phyloP scores from a whole-genome alignment of 2,329 filamentous ascomycete genomes.

The Colletotrichum sansevieriae region DNA sequence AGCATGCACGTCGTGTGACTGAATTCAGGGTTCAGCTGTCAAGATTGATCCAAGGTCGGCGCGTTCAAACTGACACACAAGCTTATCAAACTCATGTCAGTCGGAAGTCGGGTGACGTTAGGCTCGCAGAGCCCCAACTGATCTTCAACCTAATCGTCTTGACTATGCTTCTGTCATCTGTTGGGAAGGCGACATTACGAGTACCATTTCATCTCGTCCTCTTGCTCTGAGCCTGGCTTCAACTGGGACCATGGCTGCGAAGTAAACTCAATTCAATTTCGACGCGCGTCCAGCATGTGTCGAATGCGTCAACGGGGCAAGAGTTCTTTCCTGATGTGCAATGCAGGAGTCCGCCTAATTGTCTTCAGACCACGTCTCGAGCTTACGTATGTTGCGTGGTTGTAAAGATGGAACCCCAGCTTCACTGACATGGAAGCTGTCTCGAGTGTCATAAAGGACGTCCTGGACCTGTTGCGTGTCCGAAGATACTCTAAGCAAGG shows the following conservation, averaged over 20 bases:
- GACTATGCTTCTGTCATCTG: slow-evolving; percentile 36
- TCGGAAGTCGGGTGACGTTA: slow-evolving; percentile 5
- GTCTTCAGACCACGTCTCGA: slow-evolving; percentile 20
- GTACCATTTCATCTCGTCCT: slow-evolving; percentile 4
- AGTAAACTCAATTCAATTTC: slow-evolving; percentile 33
- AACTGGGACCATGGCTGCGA: slow-evolving; percentile 33
- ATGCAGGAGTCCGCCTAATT: slow-evolving; percentile 9
- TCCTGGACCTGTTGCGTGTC: background rate
- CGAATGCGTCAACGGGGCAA: background rate
- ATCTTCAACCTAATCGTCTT: slow-evolving; percentile 17
- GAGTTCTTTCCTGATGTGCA: slow-evolving; percentile 1
- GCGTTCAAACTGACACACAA: background rate
- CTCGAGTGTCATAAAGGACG: background rate
- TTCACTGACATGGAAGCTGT: slow-evolving; percentile 10
- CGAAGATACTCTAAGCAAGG: background rate
- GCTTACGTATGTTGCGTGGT: slow-evolving; percentile 12
- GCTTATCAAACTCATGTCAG: background rate
- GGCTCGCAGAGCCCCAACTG: slow-evolving; percentile 6
- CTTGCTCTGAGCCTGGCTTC: background rate
- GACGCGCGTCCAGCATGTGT: slow-evolving; percentile 23
- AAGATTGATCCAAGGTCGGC: background rate
- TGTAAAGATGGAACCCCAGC: slow-evolving; percentile 12
- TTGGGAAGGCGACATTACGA: slow-evolving; percentile 4
- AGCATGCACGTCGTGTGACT: background rate
- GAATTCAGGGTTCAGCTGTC: background rate